Evolutionary conservation across 768 basidiomycete genomes (phyloP).

Genomic region (Lepiota venenata): DNA sequence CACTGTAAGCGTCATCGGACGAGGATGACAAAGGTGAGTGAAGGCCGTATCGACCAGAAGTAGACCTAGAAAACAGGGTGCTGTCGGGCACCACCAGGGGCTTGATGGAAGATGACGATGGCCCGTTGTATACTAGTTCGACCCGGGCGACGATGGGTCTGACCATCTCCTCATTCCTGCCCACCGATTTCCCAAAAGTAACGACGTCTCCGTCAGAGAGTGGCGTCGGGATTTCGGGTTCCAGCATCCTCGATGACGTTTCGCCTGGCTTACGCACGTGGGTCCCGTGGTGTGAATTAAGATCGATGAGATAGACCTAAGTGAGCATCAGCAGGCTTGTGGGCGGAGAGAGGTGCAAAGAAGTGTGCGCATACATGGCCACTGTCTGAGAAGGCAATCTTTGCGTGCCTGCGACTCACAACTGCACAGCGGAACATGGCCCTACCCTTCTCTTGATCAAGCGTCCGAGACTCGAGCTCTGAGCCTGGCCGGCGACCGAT

Average conservation of each 20-base stretch:
- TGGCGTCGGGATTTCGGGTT: slow-evolving; percentile 50
- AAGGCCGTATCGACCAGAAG: slow-evolving; percentile 64
- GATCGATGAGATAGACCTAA: slow-evolving; percentile 69
- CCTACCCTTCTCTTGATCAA: slow-evolving; percentile 38
- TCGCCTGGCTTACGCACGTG: slow-evolving; percentile 57
- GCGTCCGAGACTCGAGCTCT: slow-evolving; percentile 34
- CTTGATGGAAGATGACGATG: slow-evolving; percentile 20
- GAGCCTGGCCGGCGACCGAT: slow-evolving; percentile 67
- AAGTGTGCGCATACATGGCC: slow-evolving; percentile 51
- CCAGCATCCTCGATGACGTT: slow-evolving; percentile 40
- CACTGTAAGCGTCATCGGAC: slow-evolving; percentile 36
- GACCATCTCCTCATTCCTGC: slow-evolving; percentile 56
- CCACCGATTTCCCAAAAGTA: slow-evolving; percentile 78
- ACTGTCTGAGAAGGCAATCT: slow-evolving; percentile 67
- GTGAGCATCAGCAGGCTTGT: slow-evolving; percentile 16
- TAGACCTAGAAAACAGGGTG: slow-evolving; percentile 22
- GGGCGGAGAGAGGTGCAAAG: slow-evolving; percentile 11
- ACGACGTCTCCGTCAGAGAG: slow-evolving; percentile 67
- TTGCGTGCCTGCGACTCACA: slow-evolving; percentile 76
- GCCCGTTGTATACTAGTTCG: slow-evolving; percentile 42
- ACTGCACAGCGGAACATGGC: slow-evolving; percentile 76
- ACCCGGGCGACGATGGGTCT: slow-evolving; percentile 61
- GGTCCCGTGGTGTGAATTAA: slow-evolving; percentile 75
- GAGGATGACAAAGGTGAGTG: slow-evolving; percentile 43
- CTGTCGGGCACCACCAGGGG: slow-evolving; percentile 27